Percentiles rank a stretch among this genome's conserved stretches.
phyloP scores from a whole-genome alignment of 352 stramenopile genomes.

The Globisporangium nodosum region DNA sequence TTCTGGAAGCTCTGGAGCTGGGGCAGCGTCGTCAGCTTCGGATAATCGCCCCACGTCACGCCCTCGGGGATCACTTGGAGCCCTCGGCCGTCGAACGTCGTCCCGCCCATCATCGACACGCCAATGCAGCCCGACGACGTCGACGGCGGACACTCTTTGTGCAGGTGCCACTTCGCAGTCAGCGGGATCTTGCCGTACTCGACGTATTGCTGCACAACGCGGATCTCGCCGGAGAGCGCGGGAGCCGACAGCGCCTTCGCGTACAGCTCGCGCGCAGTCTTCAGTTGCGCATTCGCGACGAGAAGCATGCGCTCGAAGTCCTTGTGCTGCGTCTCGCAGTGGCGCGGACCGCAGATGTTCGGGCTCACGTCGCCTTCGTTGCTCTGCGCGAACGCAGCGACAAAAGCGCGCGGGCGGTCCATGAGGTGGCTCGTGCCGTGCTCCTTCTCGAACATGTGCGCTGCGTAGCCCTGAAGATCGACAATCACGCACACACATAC shows the following conservation, averaged over 20 bases:
- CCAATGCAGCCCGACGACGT: conserved; percentile 79
- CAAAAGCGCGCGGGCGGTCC: conserved; percentile 80
- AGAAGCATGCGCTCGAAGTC: conserved; percentile 81
- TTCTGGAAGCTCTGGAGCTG: conserved; percentile 68
- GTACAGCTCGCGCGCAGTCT: conserved; percentile 61
- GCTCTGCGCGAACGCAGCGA: conserved; percentile 90
- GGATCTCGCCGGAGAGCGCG: conserved; percentile 36
- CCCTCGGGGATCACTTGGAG: conserved; percentile 55
- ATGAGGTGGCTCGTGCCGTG: conserved; percentile 75
- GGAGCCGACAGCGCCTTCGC: conserved; percentile 25
- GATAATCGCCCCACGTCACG: conserved; percentile 61
- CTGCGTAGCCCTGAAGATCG: conserved; percentile 59
- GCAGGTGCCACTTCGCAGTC: conserved; percentile 53
- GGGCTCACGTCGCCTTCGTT: conserved; percentile 93
- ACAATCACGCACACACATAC: neutral
- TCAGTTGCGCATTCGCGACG: conserved; percentile 66
- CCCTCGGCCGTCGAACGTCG: conserved; percentile 69
- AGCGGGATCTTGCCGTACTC: conserved; percentile 68
- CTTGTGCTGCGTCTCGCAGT: conserved; percentile 57
- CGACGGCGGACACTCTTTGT: conserved; percentile 57
- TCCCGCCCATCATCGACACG: conserved; percentile 81
- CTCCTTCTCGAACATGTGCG: conserved; percentile 85
- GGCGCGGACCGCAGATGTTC: conserved; percentile 82
- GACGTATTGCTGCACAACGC: conserved; percentile 68
- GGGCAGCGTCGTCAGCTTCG: conserved; percentile 67